Evolutionary conservation across 2,329 filamentous ascomycete genomes (phyloP).

Genomic region (Zymoseptoria pseudotritici): DNA sequence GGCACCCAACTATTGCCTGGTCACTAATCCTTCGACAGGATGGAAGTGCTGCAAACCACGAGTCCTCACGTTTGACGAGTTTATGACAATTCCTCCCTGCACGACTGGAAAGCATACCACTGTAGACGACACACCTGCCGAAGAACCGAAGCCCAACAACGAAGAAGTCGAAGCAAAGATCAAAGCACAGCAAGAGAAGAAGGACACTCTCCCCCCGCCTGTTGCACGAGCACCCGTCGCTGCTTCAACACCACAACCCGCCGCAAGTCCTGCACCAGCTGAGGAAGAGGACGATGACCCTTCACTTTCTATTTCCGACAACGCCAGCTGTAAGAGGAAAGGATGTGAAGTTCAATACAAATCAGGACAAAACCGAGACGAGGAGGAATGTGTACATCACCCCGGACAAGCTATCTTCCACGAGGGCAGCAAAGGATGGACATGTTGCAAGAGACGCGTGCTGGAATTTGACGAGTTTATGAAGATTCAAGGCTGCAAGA

Average conservation of each 20-base stretch:
- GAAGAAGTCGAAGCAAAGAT: conserved; percentile 29
- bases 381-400: conserved; percentile 78
- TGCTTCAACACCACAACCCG: conserved; percentile 25
- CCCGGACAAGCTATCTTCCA: conserved; percentile 90
- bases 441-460: conserved; percentile 90
- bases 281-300: conserved; percentile 85
- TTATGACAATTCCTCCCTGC: conserved; percentile 86
- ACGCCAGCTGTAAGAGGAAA: conserved; percentile 68
- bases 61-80: conserved; percentile 96
- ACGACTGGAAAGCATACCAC: conserved; percentile 88
- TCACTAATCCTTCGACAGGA: conserved; percentile 49
- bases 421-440: conserved; percentile 96
- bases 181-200: conserved; percentile 21
- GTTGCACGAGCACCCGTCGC: conserved; percentile 23
- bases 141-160: conserved; percentile 17
- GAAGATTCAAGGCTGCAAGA: conserved; percentile 86
- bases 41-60: conserved; percentile 99
- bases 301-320: conserved; percentile 62
- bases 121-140: conserved; percentile 60
- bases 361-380: conserved; percentile 52
- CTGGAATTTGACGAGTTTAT: conserved; percentile 97
- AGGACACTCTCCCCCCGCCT: conserved; percentile 19
- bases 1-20: background rate
- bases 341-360: conserved; percentile 64
- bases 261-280: conserved; percentile 50